Percentiles rank a stretch among this genome's conserved stretches.
Conservation (phyloP, 1,284 basidiomycete species). For the Austroboletus novae-zelandiae region DNA sequence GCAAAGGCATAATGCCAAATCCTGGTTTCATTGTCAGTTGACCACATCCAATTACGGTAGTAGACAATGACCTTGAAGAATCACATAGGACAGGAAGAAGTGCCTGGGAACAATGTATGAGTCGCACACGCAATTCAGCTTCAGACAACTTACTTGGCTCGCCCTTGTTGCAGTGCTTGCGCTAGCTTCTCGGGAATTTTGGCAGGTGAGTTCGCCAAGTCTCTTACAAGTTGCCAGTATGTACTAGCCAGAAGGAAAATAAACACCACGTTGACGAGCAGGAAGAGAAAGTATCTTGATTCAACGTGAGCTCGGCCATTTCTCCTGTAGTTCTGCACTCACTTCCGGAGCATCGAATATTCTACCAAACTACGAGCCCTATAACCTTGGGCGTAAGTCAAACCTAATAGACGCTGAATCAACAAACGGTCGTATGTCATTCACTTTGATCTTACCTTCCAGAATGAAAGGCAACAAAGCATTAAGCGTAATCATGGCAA, state of each 20-base stretch:
- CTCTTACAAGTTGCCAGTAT: slow-evolving; percentile 85
- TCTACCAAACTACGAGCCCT: slow-evolving; percentile 90
- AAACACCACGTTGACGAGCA: slow-evolving; percentile 93
- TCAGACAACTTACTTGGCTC: slow-evolving; percentile 50
- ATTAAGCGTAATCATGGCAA: slow-evolving; percentile 90
- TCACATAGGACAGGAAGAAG: slow-evolving; percentile 95
- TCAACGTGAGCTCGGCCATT: slow-evolving; percentile 7
- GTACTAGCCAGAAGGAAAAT: slow-evolving; percentile 91
- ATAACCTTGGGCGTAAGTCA: slow-evolving; percentile 88
- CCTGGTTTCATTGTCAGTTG: slow-evolving; percentile 42
- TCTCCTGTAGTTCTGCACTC: slow-evolving; percentile 23
- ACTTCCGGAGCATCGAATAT: slow-evolving; percentile 92
- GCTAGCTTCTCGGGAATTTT: slow-evolving; percentile 91
- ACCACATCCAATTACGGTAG: not conserved
- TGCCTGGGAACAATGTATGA: slow-evolving; percentile 49
- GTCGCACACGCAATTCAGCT: not conserved
- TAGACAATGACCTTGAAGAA: slow-evolving; percentile 72
- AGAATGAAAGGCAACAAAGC: slow-evolving; percentile 86
- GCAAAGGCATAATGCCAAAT: slow-evolving; percentile 91
- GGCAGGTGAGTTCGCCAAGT: slow-evolving; percentile 83
- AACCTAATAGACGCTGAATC: slow-evolving; percentile 42
- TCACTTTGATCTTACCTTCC: slow-evolving; percentile 58
- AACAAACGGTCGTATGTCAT: not conserved
- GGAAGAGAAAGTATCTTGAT: slow-evolving; percentile 87
- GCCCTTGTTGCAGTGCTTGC: slow-evolving; percentile 70